Base-by-base conservation (phyloP, 2,329 filamentous ascomycete genomes). In the Metarhizium guizhouense region DNA sequence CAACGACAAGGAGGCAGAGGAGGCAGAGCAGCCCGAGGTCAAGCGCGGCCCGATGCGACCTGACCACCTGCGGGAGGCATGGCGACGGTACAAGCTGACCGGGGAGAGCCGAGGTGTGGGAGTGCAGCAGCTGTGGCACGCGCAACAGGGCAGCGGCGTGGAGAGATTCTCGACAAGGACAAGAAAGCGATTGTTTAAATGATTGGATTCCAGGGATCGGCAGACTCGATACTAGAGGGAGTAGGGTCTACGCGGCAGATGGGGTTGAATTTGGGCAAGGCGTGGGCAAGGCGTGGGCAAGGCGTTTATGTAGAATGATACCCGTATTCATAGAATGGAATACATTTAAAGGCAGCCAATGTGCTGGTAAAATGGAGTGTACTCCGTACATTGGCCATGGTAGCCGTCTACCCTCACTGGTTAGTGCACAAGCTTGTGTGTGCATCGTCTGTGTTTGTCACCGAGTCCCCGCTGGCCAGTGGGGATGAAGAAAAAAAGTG, bases 1-100 rank as follows among this genome's bases (percentile, higher is more conserved):
- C 32, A 63, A 68, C 57, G 68, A 72, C 42, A 64, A 72, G 13
- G 65, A 25, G 25, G 25, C 25, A 25, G 25, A 4, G 25, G 25
- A 72, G 57, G 47, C 60, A 6, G 51, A 52, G 32, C 48, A 54
- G 13, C 20, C 53, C 1, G 65, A 67, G 25, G 52, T 68, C 20
- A 71, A 66, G 54, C 74, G 77, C 42, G 81, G 78, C 0, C 87
- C 88, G 1, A 66, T 93, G 50, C 80, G 85, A 30, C 86, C 88
- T 0, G 88, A 90, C 58, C 88, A 92, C 68, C 69, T 93, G 49
- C 76, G 87, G 20, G 88, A 92, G 68, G 87, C 88, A 5, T 76
- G 87, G 67, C 76, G 87, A 55, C 76, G 87, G 51, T 88, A 89
- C 68, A 86, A 82, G 66, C 68, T 78, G 48, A 74, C 80, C 29